Base-by-base conservation (phyloP, 805 yeast genomes). In the Tetrapisispora arboricola region DNA sequence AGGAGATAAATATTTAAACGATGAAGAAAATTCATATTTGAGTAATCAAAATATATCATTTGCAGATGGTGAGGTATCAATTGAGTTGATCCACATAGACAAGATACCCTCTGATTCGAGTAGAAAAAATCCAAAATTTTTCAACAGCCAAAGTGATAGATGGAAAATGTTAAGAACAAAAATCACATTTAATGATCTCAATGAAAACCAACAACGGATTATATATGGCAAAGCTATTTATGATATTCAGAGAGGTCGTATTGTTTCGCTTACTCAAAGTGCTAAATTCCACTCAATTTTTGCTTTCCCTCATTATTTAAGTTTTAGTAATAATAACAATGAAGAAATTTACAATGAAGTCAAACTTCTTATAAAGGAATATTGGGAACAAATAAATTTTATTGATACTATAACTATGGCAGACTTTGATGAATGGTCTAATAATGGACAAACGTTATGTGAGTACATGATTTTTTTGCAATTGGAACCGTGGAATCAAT, bases 391-490 rank as follows among this genome's bases (percentile, higher is more conserved):
- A 1, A 67, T 78, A 0, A 55, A 67, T 36, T 47, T 66, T 19
- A 63, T 66, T 2, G 71, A 73, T 16, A 46, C 72, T 4, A 25
- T 55, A 8, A 51, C 52, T 74, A 94, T 63, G 94, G 32, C 39
- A 2, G 49, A 50, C 29, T 30, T 60, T 17, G 49, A 52, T 11
- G 54, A 54, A 22, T 47, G 49, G 24, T 46, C 61, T 21, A 64
- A 71, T 44, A 47, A 38, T 24, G 60, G 70, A 0, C 39, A 38
- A 6, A 57, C 57, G 13, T 70, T 64, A 45, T 88, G 97, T 61
- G 97, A 88, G 57, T 78, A 70, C 47, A 63, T 86, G 16, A 59
- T 75, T 0, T 87, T 72, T 51, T 65, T 85, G 37, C 94, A 86
- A 52, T 58, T 84, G 16, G 73, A 73, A 29, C 73, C 81, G n/a